Percentiles rank a stretch among this genome's conserved stretches.
phyloP scores from a whole-genome alignment of 257 asterid genomes.

The Cynanchum wilfordii region DNA sequence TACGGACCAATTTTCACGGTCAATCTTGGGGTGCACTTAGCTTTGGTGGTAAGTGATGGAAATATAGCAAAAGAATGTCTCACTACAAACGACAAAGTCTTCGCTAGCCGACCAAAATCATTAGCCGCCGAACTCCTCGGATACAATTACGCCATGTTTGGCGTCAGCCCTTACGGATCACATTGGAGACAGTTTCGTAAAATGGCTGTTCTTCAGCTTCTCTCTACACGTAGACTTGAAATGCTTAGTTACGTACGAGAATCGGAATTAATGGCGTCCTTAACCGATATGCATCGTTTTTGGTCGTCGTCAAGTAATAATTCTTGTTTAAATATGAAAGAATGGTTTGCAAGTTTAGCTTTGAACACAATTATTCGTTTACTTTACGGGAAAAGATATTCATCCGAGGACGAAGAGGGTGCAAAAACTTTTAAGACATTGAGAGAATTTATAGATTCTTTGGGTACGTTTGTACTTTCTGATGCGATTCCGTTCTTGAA shows the following conservation, averaged over 20 bases:
- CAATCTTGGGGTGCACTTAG: slow-evolving; percentile 13
- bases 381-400: background rate
- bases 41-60: slow-evolving; percentile 13
- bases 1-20: slow-evolving; percentile 25
- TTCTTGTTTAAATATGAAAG: background rate
- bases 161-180: slow-evolving; percentile 18
- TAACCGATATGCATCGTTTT: background rate
- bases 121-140: slow-evolving; percentile 11
- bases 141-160: slow-evolving; percentile 19
- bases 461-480: slow-evolving; percentile 29
- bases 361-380: background rate
- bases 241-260: background rate
- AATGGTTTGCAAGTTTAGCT: background rate
- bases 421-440: background rate
- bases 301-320: background rate
- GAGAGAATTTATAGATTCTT: slow-evolving; percentile 31
- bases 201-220: slow-evolving; percentile 6
- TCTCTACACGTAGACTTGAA: slow-evolving; percentile 16
- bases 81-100: slow-evolving; percentile 10
- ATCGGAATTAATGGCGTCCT: background rate
- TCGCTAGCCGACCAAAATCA: slow-evolving; percentile 14
- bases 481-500: slow-evolving; percentile 35
- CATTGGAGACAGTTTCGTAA: slow-evolving; percentile 23
- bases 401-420: background rate
- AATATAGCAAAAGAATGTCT: slow-evolving; percentile 19